Base-by-base conservation (phyloP, 768 basidiomycete species). In the Saitozyma sp. region DNA sequence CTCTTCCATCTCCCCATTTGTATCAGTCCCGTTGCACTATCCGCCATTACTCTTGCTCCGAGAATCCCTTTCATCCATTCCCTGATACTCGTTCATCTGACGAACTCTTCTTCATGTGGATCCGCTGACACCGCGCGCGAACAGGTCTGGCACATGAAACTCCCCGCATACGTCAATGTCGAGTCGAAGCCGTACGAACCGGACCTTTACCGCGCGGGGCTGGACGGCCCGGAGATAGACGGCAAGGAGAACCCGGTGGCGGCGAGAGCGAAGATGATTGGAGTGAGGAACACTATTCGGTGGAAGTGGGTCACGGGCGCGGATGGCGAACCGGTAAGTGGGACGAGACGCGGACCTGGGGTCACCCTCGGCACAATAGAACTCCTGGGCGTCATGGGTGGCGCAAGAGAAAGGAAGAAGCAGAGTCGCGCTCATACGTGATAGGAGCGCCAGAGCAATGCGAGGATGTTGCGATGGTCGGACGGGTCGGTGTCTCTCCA, bases 291-390 rank as follows among this genome's bases (percentile, higher is more conserved):
- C 78, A 94, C 93, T 6, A 84, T 98, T 17, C 85, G 96, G 45
- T 99, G 96, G 96, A 86, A 88, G 70, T 99, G 96, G 96, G 83
- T 84, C 0, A 89, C 89, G 76, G 89, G 90, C 66, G 84, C 84
- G 60, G 81, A 83, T 46, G 90, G 88, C 7, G 81, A 86, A 72
- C 88, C 90, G 71, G 94, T 94, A 72, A 82, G 90, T 84, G 9
- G n/a, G 14, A 41, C 51, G 41, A 50, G 59, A n/a, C n/a, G n/a
- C 17, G 46, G 17, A 48, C 46, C 6, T 2, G 46, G 46, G 6
- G 17, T 19, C 42, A 13, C 3, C 51, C 63, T 61, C 45, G 13
- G 45, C 45, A 13, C 45, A 11, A 46, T 46, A 6, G 2, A 2
- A 17, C 3, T 2, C 11, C n/a, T 11, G n/a, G 45, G n/a, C n/a